Evolutionary conservation across 345 rosid genomes (phyloP).

Genomic region (Boechera retrofracta): DNA sequence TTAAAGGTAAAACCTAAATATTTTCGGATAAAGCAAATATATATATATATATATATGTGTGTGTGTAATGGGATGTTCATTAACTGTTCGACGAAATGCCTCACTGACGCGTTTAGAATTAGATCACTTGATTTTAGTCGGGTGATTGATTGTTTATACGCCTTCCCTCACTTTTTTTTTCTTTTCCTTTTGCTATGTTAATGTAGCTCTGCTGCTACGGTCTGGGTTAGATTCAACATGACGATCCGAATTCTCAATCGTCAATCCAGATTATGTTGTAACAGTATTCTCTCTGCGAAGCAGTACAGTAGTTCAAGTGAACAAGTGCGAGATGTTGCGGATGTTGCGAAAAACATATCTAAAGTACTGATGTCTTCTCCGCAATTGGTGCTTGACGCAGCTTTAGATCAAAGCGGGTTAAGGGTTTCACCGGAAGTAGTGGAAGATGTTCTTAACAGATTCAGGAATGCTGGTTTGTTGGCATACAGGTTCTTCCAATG

Average conservation of each 20-base stretch:
- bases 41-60: background rate
- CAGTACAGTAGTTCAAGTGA: conserved; percentile 49
- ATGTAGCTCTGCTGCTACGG: conserved; percentile 30
- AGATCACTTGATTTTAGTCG: background rate
- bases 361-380: conserved; percentile 78
- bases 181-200: background rate
- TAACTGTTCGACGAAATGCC: conserved; percentile 42
- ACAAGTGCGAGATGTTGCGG: conserved; percentile 49
- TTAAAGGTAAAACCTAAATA: background rate
- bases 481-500: conserved; percentile 87
- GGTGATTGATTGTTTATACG: background rate
- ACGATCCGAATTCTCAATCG: conserved; percentile 32
- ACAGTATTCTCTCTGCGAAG: conserved; percentile 44
- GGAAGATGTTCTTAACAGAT: conserved; percentile 68
- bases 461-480: conserved; percentile 82
- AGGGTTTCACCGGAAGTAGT: conserved; percentile 62
- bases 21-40: background rate
- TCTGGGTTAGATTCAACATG: conserved; percentile 5
- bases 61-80: background rate
- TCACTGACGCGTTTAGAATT: conserved; percentile 19
- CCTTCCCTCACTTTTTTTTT: background rate
- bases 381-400: conserved; percentile 62
- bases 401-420: conserved; percentile 69
- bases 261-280: conserved; percentile 28
- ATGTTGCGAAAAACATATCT: conserved; percentile 51